Evolutionary conservation across 441 rosid species (phyloP).

Genomic region (Eruca vesicaria): DNA sequence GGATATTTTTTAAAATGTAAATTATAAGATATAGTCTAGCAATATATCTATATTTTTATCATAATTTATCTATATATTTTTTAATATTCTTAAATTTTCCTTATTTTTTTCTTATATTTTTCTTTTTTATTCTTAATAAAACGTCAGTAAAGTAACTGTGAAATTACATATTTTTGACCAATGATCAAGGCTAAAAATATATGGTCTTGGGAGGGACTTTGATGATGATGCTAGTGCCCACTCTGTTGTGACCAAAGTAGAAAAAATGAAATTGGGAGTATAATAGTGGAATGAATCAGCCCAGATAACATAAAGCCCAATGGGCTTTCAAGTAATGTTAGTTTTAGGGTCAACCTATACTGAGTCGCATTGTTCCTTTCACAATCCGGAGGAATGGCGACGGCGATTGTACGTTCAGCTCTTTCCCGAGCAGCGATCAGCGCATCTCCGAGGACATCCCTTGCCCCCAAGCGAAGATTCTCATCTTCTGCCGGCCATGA

Average conservation of each 20-base stretch:
- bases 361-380: not conserved
- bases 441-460: slow-evolving; percentile 47
- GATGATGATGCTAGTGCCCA: not conserved
- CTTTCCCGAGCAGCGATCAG: slow-evolving; percentile 61
- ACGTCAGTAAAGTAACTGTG: too few relatives aligned
- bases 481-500: slow-evolving; percentile 78
- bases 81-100: too few relatives aligned
- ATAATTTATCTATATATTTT: too few relatives aligned
- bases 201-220: too few relatives aligned
- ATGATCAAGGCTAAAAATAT: too few relatives aligned
- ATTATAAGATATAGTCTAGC: too few relatives aligned
- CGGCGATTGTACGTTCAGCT: slow-evolving; percentile 71
- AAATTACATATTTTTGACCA: too few relatives aligned
- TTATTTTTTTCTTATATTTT: too few relatives aligned
- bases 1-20: too few relatives aligned
- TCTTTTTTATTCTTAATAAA: too few relatives aligned
- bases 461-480: slow-evolving; percentile 60
- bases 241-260: not conserved
- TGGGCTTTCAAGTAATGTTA: not conserved
- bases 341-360: not conserved
- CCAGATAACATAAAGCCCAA: not conserved
- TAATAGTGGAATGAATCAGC: not conserved
- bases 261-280: not conserved
- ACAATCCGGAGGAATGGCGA: slow-evolving; percentile 48
- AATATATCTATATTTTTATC: too few relatives aligned